A percentile compares a stretch with the other conserved stretches of the same genome.
Conservation (phyloP, 1,139 yeast genomes). For the Scheffersomyces titani region DNA sequence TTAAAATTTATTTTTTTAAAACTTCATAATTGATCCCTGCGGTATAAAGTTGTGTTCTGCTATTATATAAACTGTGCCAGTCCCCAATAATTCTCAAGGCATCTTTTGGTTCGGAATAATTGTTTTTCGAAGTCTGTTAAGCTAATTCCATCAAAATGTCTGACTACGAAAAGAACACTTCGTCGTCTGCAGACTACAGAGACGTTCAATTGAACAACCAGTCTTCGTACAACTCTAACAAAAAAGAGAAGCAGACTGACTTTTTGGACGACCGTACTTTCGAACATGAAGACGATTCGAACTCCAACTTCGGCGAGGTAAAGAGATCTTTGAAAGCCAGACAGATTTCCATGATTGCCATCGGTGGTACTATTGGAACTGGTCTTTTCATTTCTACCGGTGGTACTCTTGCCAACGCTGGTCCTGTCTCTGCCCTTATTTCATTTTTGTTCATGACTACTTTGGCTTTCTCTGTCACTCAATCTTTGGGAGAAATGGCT, state of each 20-base stretch:
- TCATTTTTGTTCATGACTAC: slow-evolving; percentile 68
- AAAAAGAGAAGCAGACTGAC: not conserved
- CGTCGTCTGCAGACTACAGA: not conserved
- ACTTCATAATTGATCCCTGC: not conserved
- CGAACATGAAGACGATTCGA: not conserved
- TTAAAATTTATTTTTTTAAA: too few species aligned
- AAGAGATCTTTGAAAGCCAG: slow-evolving; percentile 48
- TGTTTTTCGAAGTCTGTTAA: not conserved
- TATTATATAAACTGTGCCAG: not conserved
- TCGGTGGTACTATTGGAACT: slow-evolving; percentile 64
- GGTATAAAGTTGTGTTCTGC: not conserved
- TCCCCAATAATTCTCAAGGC: not conserved
- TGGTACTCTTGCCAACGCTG: slow-evolving; percentile 57
- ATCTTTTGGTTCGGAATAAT: not conserved
- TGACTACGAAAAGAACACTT: not conserved
- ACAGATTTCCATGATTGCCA: slow-evolving; percentile 28
- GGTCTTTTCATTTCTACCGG: slow-evolving; percentile 64
- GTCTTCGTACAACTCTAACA: not conserved
- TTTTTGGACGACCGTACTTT: not conserved
- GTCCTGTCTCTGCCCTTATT: slow-evolving; percentile 70
- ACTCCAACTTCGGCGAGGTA: slow-evolving; percentile 23
- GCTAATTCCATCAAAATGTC: not conserved
- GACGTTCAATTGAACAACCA: not conserved
- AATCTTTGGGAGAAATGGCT: slow-evolving; percentile 76
- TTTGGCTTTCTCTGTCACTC: slow-evolving; percentile 64